These are phyloP conservation scores for Penicillium glabrum DNA, from an alignment of 2,329 filamentous ascomycete species.

Conservation along the genomic window DNA sequence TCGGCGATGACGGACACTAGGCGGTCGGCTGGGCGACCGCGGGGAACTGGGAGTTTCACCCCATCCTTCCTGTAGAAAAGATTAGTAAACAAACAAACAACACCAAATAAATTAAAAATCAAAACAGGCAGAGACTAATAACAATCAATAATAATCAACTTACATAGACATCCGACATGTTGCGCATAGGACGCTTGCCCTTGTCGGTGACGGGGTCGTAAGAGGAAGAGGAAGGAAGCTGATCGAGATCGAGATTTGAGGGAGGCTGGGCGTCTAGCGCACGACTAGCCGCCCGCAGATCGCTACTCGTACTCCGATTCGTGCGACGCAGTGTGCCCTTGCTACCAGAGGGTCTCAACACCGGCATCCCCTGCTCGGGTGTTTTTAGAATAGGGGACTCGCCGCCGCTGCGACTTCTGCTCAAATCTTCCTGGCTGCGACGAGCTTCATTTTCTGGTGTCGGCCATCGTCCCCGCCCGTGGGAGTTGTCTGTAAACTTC, in stretches of 20 bases:
- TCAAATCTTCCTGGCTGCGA: conserved; percentile 16
- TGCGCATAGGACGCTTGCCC: conserved; percentile 78
- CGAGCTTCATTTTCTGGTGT: conserved; percentile 23
- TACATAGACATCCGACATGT: conserved; percentile 93
- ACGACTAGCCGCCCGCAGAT: conserved; percentile 69
- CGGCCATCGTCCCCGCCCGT: conserved; percentile 32
- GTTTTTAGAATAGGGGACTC: conserved; percentile 33
- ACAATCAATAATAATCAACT: conserved; percentile 48
- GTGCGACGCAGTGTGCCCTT: conserved; percentile 65
- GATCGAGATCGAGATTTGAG: conserved; percentile 36
- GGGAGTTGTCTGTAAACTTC: conserved; percentile 35
- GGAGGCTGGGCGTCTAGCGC: conserved; percentile 40
- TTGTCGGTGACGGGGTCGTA: conserved; percentile 80
- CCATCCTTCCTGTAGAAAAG: conserved; percentile 74
- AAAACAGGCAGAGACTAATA: conserved; percentile 3
- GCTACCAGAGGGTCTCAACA: conserved; percentile 47
- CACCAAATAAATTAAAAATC: conserved; percentile 1
- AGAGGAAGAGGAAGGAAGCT: conserved; percentile 52
- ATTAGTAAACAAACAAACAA: conserved; percentile 30
- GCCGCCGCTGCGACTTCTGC: conserved; percentile 32
- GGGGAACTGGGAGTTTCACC: conserved; percentile 84
- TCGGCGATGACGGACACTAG: conserved; percentile 93
- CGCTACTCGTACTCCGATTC: conserved; percentile 68
- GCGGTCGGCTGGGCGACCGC: conserved; percentile 87
- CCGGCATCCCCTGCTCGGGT: conserved; percentile 30